A percentile compares a stretch with the other conserved stretches of the same genome.
Conservation (phyloP, 306 rosid species). For the Macrotyloma uniflorum region DNA sequence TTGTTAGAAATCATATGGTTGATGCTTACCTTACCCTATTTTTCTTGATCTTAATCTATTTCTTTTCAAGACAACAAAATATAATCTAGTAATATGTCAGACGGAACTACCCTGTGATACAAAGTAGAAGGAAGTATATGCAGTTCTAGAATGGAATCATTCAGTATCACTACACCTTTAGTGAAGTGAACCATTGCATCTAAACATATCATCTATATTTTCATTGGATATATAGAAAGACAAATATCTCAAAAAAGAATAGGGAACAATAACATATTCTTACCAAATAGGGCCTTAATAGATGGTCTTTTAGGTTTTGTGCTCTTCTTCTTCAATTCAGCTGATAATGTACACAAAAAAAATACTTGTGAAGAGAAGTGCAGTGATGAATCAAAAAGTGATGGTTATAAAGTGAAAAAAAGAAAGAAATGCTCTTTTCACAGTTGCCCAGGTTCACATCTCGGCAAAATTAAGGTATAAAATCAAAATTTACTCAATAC, state of each 20-base stretch:
- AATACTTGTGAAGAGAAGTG: slow-evolving; percentile 21
- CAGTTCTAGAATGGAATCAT: slow-evolving; percentile 6
- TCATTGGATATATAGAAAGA: background rate
- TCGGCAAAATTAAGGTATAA: too few relatives aligned
- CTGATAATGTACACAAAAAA: slow-evolving; percentile 48
- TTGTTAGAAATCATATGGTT: background rate
- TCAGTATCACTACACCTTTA: background rate
- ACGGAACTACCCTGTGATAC: background rate
- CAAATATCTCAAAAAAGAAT: background rate
- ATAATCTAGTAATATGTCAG: background rate
- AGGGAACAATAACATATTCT: slow-evolving; percentile 31
- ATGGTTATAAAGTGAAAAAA: background rate
- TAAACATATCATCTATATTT: too few relatives aligned
- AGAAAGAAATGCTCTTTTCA: slow-evolving; percentile 1
- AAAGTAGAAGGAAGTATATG: background rate
- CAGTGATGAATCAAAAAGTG: slow-evolving; percentile 2
- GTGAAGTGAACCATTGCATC: too few relatives aligned
- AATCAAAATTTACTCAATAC: too few relatives aligned
- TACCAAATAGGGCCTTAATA: slow-evolving; percentile 86
- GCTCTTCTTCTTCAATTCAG: slow-evolving; percentile 84
- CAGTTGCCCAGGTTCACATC: background rate
- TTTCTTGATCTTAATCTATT: background rate
- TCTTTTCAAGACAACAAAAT: background rate
- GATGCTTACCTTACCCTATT: background rate
- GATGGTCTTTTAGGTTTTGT: slow-evolving; percentile 83